phyloP scores from a whole-genome alignment of 495 filamentous ascomycete genomes.

The Parathielavia appendiculata region DNA sequence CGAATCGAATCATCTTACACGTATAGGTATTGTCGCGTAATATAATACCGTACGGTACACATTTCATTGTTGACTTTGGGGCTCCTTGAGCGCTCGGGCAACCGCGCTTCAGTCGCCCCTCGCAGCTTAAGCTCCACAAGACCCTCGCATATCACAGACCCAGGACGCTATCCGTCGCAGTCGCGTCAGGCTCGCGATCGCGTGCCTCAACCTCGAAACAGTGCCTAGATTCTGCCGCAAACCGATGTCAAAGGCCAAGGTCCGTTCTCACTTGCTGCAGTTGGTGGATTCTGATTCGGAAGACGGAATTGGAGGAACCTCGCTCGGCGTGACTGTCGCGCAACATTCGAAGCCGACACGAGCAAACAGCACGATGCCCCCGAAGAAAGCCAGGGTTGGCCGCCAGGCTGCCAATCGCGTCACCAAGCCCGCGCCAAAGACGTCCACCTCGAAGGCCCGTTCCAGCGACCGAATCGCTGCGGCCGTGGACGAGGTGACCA shows the following conservation, averaged over 20 bases:
- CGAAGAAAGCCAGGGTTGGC: slow-evolving; percentile 34
- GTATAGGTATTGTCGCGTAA: too few relatives aligned
- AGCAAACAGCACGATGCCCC: slow-evolving; percentile 37
- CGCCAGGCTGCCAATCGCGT: slow-evolving; percentile 34
- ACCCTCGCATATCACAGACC: background rate
- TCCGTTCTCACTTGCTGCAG: slow-evolving; percentile 51
- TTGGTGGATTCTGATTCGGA: slow-evolving; percentile 66
- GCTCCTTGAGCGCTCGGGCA: slow-evolving; percentile 11
- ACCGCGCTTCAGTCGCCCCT: background rate
- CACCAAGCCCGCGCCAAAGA: slow-evolving; percentile 34
- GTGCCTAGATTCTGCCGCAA: background rate
- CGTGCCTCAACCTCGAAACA: background rate
- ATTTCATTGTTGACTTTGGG: slow-evolving; percentile 17
- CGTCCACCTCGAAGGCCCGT: slow-evolving; percentile 27
- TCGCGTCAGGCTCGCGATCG: background rate
- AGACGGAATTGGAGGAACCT: slow-evolving; percentile 45
- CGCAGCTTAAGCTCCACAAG: slow-evolving; percentile 1
- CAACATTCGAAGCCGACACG: background rate
- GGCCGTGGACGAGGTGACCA: slow-evolving; percentile 31
- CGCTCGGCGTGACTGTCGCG: slow-evolving; percentile 18
- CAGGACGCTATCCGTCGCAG: background rate
- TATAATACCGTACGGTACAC: background rate
- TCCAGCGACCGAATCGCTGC: slow-evolving; percentile 26
- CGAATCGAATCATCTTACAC: too few relatives aligned
- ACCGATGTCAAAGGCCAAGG: slow-evolving; percentile 36